phyloP scores from a whole-genome alignment of 345 rosid species.

The Ricinus communis region DNA sequence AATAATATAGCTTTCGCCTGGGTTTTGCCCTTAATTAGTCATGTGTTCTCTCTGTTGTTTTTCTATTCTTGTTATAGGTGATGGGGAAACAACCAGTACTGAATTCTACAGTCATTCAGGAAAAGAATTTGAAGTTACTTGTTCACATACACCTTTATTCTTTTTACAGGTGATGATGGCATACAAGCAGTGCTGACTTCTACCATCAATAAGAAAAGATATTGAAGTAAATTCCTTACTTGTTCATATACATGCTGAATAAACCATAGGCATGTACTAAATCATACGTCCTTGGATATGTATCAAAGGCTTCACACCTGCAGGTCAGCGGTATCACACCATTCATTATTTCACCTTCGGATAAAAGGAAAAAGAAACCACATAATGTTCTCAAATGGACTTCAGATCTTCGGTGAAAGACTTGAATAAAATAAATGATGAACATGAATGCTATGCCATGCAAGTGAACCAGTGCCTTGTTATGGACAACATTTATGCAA shows the following conservation, averaged over 20 bases:
- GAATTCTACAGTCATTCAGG: too few species aligned
- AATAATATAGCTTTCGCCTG: too few species aligned
- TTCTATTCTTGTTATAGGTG: background rate
- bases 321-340: constrained; percentile 5
- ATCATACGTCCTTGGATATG: constrained; percentile 65
- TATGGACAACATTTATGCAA: background rate
- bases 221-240: constrained; percentile 11
- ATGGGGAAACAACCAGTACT: background rate
- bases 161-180: too few species aligned
- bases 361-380: background rate
- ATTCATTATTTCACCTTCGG: background rate
- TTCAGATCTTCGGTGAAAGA: too few species aligned
- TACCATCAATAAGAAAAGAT: background rate
- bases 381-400: background rate
- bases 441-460: background rate
- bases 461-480: background rate
- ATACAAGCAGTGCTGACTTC: background rate
- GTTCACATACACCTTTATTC: too few species aligned
- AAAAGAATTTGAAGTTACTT: too few species aligned
- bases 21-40: too few species aligned
- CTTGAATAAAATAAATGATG: too few species aligned
- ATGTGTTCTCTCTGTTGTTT: too few species aligned
- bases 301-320: constrained; percentile 68
- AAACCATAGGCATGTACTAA: constrained; percentile 46
- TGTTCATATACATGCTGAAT: constrained; percentile 27